Evolutionary conservation across 768 basidiomycete species (phyloP).

Genomic region (Paxillus rubicundulus): DNA sequence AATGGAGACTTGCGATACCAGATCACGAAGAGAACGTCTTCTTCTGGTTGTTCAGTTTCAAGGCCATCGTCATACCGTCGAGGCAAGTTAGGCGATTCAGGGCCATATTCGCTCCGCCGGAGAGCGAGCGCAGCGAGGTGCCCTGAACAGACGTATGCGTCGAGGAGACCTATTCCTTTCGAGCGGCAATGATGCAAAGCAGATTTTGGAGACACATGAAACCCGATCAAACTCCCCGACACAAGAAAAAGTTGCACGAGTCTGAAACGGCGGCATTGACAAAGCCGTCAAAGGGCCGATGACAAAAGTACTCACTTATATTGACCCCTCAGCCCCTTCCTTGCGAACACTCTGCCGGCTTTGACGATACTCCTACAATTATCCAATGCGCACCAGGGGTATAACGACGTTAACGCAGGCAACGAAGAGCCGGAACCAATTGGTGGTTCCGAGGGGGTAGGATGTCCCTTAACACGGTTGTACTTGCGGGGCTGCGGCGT

Average conservation of each 20-base stretch:
- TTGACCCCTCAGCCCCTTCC: constrained; percentile 67
- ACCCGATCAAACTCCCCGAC: constrained; percentile 71
- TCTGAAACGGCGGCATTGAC: constrained; percentile 33
- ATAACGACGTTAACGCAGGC: constrained; percentile 60
- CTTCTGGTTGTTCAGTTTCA: constrained; percentile 81
- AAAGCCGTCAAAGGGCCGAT: not conserved
- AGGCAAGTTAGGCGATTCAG: constrained; percentile 50
- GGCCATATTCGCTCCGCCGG: constrained; percentile 60
- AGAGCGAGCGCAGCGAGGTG: constrained; percentile 70
- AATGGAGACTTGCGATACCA: constrained; percentile 53
- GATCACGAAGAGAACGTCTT: constrained; percentile 85
- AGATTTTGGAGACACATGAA: constrained; percentile 57
- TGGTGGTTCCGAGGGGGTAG: constrained; percentile 49
- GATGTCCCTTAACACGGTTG: constrained; percentile 36
- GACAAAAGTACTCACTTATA: constrained; percentile 59
- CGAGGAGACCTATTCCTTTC: constrained; percentile 59
- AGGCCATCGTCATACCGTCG: constrained; percentile 89
- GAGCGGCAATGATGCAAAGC: constrained; percentile 55
- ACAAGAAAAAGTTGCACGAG: constrained; percentile 73
- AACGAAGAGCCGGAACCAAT: constrained; percentile 51
- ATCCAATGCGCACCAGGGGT: constrained; percentile 86
- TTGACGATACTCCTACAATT: constrained; percentile 75
- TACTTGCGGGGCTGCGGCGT: constrained; percentile 48
- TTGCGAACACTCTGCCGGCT: constrained; percentile 70
- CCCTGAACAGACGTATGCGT: constrained; percentile 86